Base-by-base conservation (phyloP, 2,329 filamentous ascomycete species). In the Rosellinia necatrix region DNA sequence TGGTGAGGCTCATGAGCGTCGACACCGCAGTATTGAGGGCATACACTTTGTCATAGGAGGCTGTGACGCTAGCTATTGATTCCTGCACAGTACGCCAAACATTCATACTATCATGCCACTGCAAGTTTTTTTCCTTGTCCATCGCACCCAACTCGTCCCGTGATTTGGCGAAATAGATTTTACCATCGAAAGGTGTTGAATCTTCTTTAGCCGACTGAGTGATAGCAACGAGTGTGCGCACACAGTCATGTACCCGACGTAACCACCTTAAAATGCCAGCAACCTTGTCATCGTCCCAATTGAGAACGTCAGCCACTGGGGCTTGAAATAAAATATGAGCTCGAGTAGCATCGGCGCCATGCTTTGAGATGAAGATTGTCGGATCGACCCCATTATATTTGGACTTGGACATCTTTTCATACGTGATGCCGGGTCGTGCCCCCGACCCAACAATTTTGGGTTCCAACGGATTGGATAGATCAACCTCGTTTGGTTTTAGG, bases 371-470 rank as follows among this genome's bases (percentile, higher is more conserved):
- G 61, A 88, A 89, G 0, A 76, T 78, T 0, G 83, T 85, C 0
- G 92, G 92, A 68, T 96, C 91, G 6, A 96, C 90, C 22, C 92
- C 92, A 68, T 96, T 96, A 75, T 94, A 81, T 72, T 96, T 96
- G 66, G 90, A 96, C 75, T 96, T 96, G 34, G 90, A 94, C 92
- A 96, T 96, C 70, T 96, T 96, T 71, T 96, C 91, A 65, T 83
- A 96, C 1, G 84, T 86, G 15, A 91, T 73, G 24, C 76, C 81
- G 1, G 88, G 84, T 0, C 68, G 66, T 43, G 81, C 74, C 3
- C 85, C 83, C 0, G 85, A 89, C 0, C 81, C 78, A 15, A 78
- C 78, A n/a, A 94, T 81, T 50, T 78, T 76, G 1, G 89, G 89
- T 10, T 75, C 74, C 0, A 76, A 74, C 0, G 81, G 76, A 35